Evolutionary conservation across 306 rosid genomes (phyloP).

Genomic region (Cicer cuneatum): DNA sequence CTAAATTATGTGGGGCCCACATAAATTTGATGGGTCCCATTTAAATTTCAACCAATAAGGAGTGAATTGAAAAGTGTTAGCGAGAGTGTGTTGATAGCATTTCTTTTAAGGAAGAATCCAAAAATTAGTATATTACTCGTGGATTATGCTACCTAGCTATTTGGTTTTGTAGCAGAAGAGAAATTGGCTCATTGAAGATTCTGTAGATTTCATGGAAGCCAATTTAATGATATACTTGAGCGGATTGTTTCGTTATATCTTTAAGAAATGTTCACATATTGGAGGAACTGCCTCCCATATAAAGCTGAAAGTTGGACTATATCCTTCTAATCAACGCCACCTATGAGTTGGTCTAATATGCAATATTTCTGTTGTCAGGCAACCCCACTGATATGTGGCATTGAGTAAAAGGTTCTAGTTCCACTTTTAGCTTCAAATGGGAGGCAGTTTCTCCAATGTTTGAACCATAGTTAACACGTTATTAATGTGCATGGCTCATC

Average conservation of each 20-base stretch:
- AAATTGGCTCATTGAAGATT: neutral
- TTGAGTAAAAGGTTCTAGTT: neutral
- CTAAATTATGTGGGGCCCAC: no score
- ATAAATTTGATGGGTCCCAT: no score
- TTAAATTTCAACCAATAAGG: no score
- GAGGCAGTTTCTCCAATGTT: neutral
- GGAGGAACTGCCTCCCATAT: neutral
- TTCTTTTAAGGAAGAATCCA: neutral
- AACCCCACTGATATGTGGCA: neutral
- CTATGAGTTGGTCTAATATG: neutral
- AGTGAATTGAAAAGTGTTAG: no score
- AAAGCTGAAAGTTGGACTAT: neutral
- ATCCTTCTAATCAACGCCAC: neutral
- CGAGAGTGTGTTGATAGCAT: no score
- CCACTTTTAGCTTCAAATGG: neutral
- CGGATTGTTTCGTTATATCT: neutral
- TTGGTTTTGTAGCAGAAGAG: constrained; percentile 6
- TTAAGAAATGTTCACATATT: neutral
- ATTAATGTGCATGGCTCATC: neutral
- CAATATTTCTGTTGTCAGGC: neutral
- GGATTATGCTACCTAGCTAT: constrained; percentile 4
- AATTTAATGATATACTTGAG: constrained; percentile 2
- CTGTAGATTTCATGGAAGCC: neutral
- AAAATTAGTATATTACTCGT: neutral
- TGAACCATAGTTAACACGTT: neutral